These are phyloP conservation scores for Cafeteria roenbergensis DNA, from an alignment of 108 stramenopile genomes.

Conservation along the genomic window DNA sequence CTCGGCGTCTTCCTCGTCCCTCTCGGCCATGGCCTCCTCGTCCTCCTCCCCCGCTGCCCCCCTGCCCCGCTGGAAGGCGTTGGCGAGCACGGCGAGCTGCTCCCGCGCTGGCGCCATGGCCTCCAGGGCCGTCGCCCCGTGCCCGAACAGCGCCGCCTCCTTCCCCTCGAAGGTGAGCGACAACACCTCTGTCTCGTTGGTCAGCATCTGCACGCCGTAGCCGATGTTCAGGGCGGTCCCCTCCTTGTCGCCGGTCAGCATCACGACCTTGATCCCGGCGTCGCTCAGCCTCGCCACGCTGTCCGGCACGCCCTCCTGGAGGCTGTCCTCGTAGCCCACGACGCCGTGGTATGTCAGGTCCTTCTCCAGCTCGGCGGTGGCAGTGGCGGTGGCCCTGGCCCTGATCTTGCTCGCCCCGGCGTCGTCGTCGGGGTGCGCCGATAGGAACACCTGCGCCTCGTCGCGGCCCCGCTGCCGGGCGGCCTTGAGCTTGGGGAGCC, in stretches of 20 bases:
- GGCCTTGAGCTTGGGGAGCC: no score
- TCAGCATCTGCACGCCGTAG: constrained; percentile 11
- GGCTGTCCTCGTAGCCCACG: constrained; percentile 89
- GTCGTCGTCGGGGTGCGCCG: background rate
- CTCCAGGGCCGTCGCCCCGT: no score
- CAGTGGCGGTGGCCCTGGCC: constrained; percentile 51
- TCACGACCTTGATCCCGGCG: constrained; percentile 89
- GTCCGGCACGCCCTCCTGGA: constrained; percentile 83
- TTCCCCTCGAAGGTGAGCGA: background rate
- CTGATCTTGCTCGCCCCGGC: constrained; percentile 56
- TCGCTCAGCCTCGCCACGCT: constrained; percentile 72
- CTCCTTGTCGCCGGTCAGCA: constrained; percentile 91
- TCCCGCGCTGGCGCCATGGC: no score
- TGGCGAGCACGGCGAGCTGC: no score
- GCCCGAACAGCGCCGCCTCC: no score
- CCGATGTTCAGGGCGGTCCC: constrained; percentile 97
- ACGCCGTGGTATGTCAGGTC: constrained; percentile 74
- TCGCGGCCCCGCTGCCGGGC: no score
- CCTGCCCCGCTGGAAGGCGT: no score
- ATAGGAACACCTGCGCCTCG: background rate
- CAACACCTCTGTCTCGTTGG: background rate
- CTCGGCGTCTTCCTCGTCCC: no score
- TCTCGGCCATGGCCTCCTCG: no score
- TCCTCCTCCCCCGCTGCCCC: no score
- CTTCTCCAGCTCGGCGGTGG: constrained; percentile 60